A percentile compares a stretch with the other conserved stretches of the same genome.
Evolutionary conservation across 2,329 filamentous ascomycete species (phyloP).

Genomic region (Grosmannia huntii): DNA sequence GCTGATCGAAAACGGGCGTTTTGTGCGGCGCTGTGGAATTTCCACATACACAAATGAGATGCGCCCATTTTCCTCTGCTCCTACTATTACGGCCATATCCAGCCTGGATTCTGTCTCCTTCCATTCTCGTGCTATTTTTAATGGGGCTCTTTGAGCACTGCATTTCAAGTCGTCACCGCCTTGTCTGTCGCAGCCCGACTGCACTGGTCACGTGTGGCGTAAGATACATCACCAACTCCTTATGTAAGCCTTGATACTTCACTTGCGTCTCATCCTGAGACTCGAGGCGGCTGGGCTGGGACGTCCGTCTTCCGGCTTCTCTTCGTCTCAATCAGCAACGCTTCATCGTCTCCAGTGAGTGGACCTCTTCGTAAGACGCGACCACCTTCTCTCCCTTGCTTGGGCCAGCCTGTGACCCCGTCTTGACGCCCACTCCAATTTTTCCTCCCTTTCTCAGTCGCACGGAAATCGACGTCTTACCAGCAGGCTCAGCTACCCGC

Average conservation of each 20-base stretch:
- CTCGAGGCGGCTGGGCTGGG: too few species aligned
- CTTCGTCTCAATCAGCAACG: background rate
- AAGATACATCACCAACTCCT: too few species aligned
- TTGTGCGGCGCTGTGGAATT: background rate
- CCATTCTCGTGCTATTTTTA: background rate
- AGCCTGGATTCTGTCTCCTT: background rate
- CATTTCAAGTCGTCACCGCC: background rate
- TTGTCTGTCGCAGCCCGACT: background rate
- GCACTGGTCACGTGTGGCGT: background rate
- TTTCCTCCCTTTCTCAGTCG: background rate
- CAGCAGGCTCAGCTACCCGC: background rate
- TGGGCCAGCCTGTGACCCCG: background rate
- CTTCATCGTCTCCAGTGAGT: background rate
- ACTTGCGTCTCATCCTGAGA: too few species aligned
- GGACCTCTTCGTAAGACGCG: background rate
- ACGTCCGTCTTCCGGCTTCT: too few species aligned
- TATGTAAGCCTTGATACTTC: too few species aligned
- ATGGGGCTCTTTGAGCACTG: background rate
- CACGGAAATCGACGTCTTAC: background rate
- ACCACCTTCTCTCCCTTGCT: background rate
- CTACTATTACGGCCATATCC: background rate
- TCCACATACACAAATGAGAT: background rate
- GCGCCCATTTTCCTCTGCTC: background rate
- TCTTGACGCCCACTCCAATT: background rate
- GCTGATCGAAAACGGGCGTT: background rate